These are phyloP conservation scores for Phytophthora nicotianae DNA, from an alignment of 352 stramenopile species.

Conservation along the genomic window DNA sequence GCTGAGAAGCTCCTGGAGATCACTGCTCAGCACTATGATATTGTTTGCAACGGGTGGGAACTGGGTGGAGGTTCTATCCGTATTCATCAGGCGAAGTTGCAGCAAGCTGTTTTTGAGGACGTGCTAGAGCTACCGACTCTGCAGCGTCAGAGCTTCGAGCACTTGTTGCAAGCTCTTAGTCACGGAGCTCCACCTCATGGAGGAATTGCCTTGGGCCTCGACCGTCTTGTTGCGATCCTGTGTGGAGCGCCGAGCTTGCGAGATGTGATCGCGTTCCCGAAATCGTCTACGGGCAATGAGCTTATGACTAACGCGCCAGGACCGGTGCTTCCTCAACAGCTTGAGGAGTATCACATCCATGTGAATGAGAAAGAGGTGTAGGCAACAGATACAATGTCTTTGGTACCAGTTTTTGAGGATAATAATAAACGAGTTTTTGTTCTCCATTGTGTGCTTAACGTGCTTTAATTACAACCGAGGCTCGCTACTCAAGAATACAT, in stretches of 20 bases:
- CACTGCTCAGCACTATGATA: slow-evolving; percentile 86
- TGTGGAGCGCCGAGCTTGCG: slow-evolving; percentile 77
- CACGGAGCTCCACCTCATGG: slow-evolving; percentile 84
- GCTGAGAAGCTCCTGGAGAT: slow-evolving; percentile 63
- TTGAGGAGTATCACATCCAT: slow-evolving; percentile 82
- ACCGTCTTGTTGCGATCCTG: slow-evolving; percentile 87
- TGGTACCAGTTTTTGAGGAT: neutral
- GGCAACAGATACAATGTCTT: neutral
- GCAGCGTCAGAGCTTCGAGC: slow-evolving; percentile 82
- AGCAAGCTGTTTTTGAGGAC: slow-evolving; percentile 80
- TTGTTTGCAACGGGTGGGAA: slow-evolving; percentile 91
- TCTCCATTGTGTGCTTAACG: too few relatives aligned
- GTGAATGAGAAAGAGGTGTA: slow-evolving; percentile 46
- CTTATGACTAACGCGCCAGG: slow-evolving; percentile 86
- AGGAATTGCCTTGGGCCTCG: slow-evolving; percentile 85
- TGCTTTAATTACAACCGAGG: too few relatives aligned
- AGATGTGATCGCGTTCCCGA: slow-evolving; percentile 92
- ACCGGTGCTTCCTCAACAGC: slow-evolving; percentile 63
- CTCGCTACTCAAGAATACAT: too few relatives aligned
- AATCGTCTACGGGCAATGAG: slow-evolving; percentile 88
- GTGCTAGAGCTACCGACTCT: slow-evolving; percentile 70
- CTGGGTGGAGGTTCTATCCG: slow-evolving; percentile 87
- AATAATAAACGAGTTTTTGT: too few relatives aligned
- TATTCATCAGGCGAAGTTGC: slow-evolving; percentile 76
- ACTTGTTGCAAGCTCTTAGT: slow-evolving; percentile 79